phyloP scores from a whole-genome alignment of 441 rosid species.

The Corymbia citriodora region DNA sequence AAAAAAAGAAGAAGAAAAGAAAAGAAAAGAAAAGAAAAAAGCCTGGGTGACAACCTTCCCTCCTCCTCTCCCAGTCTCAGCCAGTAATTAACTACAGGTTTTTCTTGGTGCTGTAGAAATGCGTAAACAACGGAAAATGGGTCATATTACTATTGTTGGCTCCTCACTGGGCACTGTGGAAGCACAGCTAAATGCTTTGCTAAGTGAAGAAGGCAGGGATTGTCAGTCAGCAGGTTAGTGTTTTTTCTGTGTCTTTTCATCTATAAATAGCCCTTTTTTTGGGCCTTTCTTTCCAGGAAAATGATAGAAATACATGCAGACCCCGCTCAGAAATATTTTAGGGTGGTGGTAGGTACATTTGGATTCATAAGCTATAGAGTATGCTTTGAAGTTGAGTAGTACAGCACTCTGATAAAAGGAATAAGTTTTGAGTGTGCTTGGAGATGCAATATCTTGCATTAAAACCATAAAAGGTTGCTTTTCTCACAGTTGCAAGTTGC shows the following conservation, averaged over 20 bases:
- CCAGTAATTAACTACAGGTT: neutral
- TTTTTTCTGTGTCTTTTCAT: neutral
- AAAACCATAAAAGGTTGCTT: neutral
- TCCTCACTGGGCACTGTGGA: constrained; percentile 63
- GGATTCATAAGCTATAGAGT: neutral
- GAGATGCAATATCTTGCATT: neutral
- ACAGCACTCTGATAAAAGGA: neutral
- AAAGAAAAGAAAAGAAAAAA: neutral
- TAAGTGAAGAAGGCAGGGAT: constrained; percentile 34
- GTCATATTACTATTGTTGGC: constrained; percentile 86
- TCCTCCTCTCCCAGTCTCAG: neutral
- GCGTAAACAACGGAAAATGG: constrained; percentile 95
- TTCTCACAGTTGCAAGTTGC: neutral
- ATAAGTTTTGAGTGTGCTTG: neutral
- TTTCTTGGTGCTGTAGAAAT: constrained; percentile 43
- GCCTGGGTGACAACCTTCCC: neutral
- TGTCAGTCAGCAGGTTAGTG: constrained; percentile 34
- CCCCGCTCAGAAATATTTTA: fast-evolving
- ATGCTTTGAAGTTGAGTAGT: neutral
- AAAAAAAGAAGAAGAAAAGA: neutral
- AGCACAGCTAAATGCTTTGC: constrained; percentile 50
- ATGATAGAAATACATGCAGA: neutral
- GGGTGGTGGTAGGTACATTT: neutral
- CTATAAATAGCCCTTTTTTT: neutral
- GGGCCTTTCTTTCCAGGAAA: neutral